Evolutionary conservation across 371 early-diverging fungal genomes (phyloP).

Genomic region (Mucor velutinosus): DNA sequence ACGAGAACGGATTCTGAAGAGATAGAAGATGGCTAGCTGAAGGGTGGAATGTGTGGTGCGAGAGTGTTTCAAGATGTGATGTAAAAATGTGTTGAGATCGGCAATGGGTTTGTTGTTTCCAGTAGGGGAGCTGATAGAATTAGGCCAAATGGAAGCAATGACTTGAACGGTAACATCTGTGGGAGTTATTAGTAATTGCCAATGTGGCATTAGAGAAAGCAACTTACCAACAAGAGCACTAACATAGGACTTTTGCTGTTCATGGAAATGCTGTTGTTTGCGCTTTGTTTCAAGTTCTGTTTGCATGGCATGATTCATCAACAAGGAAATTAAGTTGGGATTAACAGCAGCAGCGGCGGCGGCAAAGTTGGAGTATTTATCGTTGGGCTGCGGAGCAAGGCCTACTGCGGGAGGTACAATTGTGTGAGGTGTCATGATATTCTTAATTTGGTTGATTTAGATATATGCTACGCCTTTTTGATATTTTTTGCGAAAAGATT

Average conservation of each 20-base stretch:
- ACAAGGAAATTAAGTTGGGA: slow-evolving; percentile 18
- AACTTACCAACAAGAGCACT: slow-evolving; percentile 41
- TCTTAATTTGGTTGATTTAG: neutral
- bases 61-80: slow-evolving; percentile 73
- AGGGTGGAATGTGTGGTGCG: slow-evolving; percentile 76
- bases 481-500: neutral
- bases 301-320: slow-evolving; percentile 23
- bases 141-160: slow-evolving; percentile 61
- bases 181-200: neutral
- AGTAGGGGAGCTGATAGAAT: slow-evolving; percentile 12
- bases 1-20: slow-evolving; percentile 52
- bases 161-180: slow-evolving; percentile 58
- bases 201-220: neutral
- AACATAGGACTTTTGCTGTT: slow-evolving; percentile 38
- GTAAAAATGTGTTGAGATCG: slow-evolving; percentile 67
- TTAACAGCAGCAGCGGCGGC: slow-evolving; percentile 3
- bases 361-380: slow-evolving; percentile 13
- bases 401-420: slow-evolving; percentile 18
- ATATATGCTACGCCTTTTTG: neutral
- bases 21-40: slow-evolving; percentile 71
- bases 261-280: slow-evolving; percentile 17
- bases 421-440: slow-evolving; percentile 17
- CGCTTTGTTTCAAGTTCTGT: slow-evolving; percentile 12
- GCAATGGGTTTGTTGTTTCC: slow-evolving; percentile 34
- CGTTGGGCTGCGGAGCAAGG: slow-evolving; percentile 23